Evolutionary conservation across 2,329 filamentous ascomycete genomes (phyloP), one percentile per base, ranked within the genome.

Genomic region (Aureobasidium sp.): DNA sequence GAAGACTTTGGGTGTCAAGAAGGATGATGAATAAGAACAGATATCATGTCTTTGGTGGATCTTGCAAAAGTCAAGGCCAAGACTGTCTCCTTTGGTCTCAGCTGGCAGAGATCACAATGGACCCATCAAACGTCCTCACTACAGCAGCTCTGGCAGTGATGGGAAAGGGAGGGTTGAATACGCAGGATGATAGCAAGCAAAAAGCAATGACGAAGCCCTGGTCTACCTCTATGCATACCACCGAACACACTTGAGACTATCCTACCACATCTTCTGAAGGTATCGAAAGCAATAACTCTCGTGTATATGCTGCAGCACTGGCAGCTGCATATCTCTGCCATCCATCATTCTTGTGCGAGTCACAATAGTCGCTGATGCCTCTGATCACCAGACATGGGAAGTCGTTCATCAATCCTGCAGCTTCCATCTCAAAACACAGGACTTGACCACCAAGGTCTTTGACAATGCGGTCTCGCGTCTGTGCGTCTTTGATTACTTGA

Each of bases 401-500:
- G 48, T 34, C 44, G n/a, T 68, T 53, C 51, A 53, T 53, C 10
- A 53, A 3, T 2, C 51, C 51, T 29, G 51, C 51, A 1, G 51
- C 51, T 65, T 69, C 70, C 65, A 66, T 69, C 46, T 67, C 68
- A n/a, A 67, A 64, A 36, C 67, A 68, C 1, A 67, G 23, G 8
- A 59, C 51, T 9, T 61, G 55, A 13, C 27, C 39, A 1, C 52
- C 50, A 39, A 59, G 58, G 59, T 59, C 62, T 64, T 50, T 60
- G 67, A 63, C 66, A 63, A 78, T 67, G 0, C 27, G 15, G 34
- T 67, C 63, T 46, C 66, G 44, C 5, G 39, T 41, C 0, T n/a
- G n/a, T 1, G 15, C 74, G 13, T 72, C 73, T 47, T 75, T 77
- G 42, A 68, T 63, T 0, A 67, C 15, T 13, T 27, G 17, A 20